Base-by-base conservation (phyloP, 768 basidiomycete species). In the Tephrocybe rancida region DNA sequence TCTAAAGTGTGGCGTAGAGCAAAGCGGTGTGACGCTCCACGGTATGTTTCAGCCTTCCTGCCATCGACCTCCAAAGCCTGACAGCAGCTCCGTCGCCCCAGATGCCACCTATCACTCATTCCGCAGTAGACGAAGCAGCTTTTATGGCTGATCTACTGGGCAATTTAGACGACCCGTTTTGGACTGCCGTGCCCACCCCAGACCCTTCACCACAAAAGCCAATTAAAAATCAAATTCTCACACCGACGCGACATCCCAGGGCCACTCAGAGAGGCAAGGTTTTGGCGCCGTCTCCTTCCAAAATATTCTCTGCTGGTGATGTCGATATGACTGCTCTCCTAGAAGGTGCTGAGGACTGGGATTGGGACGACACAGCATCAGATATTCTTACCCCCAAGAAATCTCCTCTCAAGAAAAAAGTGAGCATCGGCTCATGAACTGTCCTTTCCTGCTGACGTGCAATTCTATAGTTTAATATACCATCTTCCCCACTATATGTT, bases 291-390 rank as follows among this genome's bases (percentile, higher is more conserved):
- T 56, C 61, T 41, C 61, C 66, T 35, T 65, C 64, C 0, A 56
- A 63, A 44, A 35, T 64, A 5, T 63, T 65, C 39, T 50, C 68
- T 3, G 65, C 65, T 7, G 62, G 60, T 10, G 70, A 77, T 53
- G 57, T 79, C 21, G 81, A 86, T 55, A 59, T 86, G 26, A 63
- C 69, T 2, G 62, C 69, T 3, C 72, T 89, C 13, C 62, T 87
- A n/a, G 80, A 85, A 25, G 88, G 86, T 0, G 83, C 82, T 1
- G 88, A 87, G 61, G 73, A 78, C 32, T 88, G 87, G 85, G 85
- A 90, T 58, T 84, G 86, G 81, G 73, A 80, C 27, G 81, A 84
- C 54, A 79, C 80, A 74, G 72, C 76, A 45, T 65, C 70, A 0
- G 80, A 83, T 54, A 75, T 76, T 26, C 55, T 80, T 38, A 79